Evolutionary conservation across 75 land plant genomes (phyloP).

Genomic region (Picea sitchensis): DNA sequence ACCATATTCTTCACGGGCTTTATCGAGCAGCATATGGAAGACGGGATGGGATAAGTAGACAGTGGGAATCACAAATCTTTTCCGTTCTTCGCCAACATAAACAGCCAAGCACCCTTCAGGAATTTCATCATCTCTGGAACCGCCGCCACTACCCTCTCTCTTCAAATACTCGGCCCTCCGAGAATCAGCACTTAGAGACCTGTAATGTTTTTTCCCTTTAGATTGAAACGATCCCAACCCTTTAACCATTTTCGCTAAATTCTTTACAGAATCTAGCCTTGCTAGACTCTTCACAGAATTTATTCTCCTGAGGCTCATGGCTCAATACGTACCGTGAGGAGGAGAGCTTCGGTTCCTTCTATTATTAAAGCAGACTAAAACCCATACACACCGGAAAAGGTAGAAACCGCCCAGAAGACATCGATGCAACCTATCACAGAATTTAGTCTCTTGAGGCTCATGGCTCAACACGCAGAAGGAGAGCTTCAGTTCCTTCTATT

Average conservation of each 20-base stretch:
- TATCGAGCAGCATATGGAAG: conserved; percentile 46
- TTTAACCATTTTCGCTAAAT: not conserved
- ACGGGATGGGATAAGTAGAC: conserved; percentile 34
- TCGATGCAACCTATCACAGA: too few relatives aligned
- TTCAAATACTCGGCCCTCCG: not conserved
- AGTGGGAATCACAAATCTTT: conserved; percentile 41
- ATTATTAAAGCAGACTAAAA: too few relatives aligned
- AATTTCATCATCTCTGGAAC: not conserved
- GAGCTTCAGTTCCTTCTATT: too few relatives aligned
- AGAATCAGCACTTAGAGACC: not conserved
- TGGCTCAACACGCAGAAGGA: too few relatives aligned
- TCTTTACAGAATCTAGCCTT: not conserved
- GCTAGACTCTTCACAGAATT: too few relatives aligned
- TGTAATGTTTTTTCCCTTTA: not conserved
- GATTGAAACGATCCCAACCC: not conserved
- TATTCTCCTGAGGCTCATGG: too few relatives aligned
- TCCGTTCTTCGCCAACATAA: conserved; percentile 47
- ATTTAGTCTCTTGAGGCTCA: too few relatives aligned
- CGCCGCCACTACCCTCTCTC: not conserved
- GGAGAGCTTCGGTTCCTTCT: too few relatives aligned
- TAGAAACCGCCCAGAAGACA: too few relatives aligned
- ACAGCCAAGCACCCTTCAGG: conserved; percentile 48
- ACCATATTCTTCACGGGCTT: conserved; percentile 54
- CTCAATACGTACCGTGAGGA: too few relatives aligned
- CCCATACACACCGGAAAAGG: too few relatives aligned